Base-by-base conservation (phyloP, 129 eudicot genomes). In the Chrysanthemum seticuspe region DNA sequence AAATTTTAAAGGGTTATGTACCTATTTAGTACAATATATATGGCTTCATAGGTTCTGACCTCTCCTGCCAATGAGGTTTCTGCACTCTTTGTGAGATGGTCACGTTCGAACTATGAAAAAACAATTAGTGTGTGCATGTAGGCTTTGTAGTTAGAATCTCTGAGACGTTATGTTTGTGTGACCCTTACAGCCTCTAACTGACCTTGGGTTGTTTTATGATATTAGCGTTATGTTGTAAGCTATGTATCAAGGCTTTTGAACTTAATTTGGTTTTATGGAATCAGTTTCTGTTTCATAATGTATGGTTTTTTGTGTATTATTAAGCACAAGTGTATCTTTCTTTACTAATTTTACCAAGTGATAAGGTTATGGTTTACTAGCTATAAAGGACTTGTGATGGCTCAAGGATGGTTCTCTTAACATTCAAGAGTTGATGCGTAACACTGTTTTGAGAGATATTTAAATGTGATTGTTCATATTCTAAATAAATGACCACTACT, bases 21-120 rank as follows among this genome's bases (percentile, higher is more conserved):
- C 27, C 27, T 25, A 25, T 25, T 25, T 25, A 25, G 27, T 25
- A 25, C 27, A 25, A 25, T 25, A 25, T 25, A 1, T 25, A 2
- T 25, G 21, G 21, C 21, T 19, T 19, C 21, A 19, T 19, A 19
- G 21, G 21, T 92, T 76, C 69, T 89, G 58, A 79, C 67, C 15
- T 16, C 84, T 5, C 70, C 67, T 52, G 40, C 61, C 58, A 53
- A 13, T 18, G 83, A 83, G 70, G 88, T 71, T 54, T 70, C 67
- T 63, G 6, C 73, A 76, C 15, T 83, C 87, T 65, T 79, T 92
- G 83, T 92, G 96, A 95, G 91, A 89, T 74, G 92, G 85, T 13
- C 86, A 88, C 51, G 89, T 89, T 79, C 89, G 77, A 78, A 31
- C 44, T 16, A 0, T 15, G 16, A 8, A 78, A 63, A 15, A 18